Percentiles rank a stretch among this genome's conserved stretches.
Conservation (phyloP, 2,329 filamentous ascomycete species). For the Phyllosticta paracitricarpa region DNA sequence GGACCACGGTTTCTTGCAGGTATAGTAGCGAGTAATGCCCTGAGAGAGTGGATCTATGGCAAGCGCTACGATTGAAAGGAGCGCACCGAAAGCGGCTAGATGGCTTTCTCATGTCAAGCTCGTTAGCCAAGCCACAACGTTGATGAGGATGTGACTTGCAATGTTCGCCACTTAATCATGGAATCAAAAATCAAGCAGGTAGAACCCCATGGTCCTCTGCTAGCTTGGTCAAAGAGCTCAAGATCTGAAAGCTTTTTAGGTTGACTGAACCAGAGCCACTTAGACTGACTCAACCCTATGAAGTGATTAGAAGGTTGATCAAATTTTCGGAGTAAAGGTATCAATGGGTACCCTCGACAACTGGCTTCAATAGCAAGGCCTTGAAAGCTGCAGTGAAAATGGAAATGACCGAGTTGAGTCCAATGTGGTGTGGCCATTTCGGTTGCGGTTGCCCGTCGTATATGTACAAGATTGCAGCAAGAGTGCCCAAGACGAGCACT, state of each 20-base stretch:
- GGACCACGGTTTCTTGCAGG: background rate
- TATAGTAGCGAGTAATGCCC: background rate
- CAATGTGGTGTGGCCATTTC: slow-evolving; percentile 3
- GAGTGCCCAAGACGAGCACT: background rate
- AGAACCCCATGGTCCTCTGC: background rate
- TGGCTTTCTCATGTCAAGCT: background rate
- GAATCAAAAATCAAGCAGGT: background rate
- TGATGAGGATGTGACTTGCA: background rate
- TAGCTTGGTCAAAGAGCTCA: slow-evolving; percentile 1
- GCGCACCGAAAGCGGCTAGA: background rate
- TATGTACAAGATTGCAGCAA: background rate
- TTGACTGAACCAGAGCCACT: slow-evolving; percentile 3
- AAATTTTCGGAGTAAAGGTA: background rate
- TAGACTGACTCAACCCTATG: slow-evolving; percentile 2
- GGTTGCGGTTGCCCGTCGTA: background rate
- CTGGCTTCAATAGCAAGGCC: background rate
- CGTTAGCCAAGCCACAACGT: background rate
- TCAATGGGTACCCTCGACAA: background rate
- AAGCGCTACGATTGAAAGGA: too few relatives aligned
- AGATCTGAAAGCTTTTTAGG: background rate
- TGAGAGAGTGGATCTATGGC: slow-evolving; percentile 1
- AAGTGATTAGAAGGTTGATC: background rate
- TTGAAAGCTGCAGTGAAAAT: slow-evolving; percentile 1
- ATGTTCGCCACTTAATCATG: background rate
- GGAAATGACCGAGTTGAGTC: slow-evolving; percentile 2